phyloP scores from a whole-genome alignment of 2,329 filamentous ascomycete genomes.

The Fusarium anguioides region DNA sequence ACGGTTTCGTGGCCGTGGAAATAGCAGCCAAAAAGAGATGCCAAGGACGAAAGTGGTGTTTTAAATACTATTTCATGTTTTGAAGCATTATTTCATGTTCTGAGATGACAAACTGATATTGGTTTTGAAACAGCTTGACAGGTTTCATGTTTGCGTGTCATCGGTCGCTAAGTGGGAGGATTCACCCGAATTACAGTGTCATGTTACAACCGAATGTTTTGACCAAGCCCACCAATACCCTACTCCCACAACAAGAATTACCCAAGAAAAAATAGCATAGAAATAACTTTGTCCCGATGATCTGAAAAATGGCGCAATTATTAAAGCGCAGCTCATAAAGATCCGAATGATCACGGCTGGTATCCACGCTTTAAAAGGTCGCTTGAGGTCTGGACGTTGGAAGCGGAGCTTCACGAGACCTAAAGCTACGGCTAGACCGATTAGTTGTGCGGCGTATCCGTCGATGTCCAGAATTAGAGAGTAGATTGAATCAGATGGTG shows the following conservation, averaged over 20 bases:
- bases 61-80: conserved; percentile 1
- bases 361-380: conserved; percentile 74
- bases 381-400: conserved; percentile 67
- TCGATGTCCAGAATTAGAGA: conserved; percentile 80
- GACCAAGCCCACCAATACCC: conserved; percentile 78
- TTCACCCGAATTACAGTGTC: too few relatives aligned
- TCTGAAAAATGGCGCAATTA: conserved; percentile 72
- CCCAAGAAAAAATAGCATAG: conserved; percentile 65
- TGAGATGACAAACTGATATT: neutral
- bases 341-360: conserved; percentile 68
- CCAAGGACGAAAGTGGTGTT: neutral
- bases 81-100: neutral
- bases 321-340: conserved; percentile 62
- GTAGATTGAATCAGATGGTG: conserved; percentile 74
- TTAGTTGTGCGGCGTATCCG: conserved; percentile 73
- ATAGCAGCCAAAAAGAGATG: neutral
- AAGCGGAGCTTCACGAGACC: conserved; percentile 71
- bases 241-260: conserved; percentile 64
- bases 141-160: neutral
- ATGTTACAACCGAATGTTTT: conserved; percentile 64
- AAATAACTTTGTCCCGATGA: conserved; percentile 65
- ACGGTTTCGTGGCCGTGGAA: neutral
- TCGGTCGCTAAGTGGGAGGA: neutral
- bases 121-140: conserved; percentile 1
- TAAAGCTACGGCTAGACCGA: conserved; percentile 65